Evolutionary conservation across 1,284 basidiomycete genomes (phyloP).

Genomic region (Cryptococcus jaspeensis): DNA sequence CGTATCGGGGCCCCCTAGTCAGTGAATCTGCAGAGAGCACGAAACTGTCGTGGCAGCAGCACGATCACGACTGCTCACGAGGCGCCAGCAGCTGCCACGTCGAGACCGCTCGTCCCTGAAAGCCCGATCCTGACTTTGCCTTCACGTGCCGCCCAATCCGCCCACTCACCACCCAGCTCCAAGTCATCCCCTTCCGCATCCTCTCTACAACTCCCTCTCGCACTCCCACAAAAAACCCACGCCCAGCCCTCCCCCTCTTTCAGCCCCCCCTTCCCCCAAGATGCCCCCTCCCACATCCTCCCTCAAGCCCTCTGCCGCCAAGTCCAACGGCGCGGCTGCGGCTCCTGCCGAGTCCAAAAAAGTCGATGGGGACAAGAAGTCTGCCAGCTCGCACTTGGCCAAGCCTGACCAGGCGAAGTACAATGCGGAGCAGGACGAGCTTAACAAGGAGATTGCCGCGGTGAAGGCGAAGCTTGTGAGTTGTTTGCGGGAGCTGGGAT

Average conservation of each 20-base stretch:
- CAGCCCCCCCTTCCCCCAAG: constrained; percentile 2
- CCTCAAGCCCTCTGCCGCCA: constrained; percentile 38
- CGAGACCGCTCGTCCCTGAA: neutral
- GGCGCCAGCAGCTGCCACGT: too few relatives aligned
- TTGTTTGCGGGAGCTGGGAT: constrained; percentile 20
- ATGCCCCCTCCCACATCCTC: constrained; percentile 51
- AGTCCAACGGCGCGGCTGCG: constrained; percentile 24
- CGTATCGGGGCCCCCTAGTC: too few relatives aligned
- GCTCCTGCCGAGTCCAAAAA: constrained; percentile 9
- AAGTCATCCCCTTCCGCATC: neutral
- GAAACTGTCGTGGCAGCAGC: too few relatives aligned
- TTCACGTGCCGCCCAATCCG: neutral
- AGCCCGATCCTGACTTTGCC: neutral
- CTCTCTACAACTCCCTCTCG: neutral
- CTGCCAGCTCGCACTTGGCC: constrained; percentile 34
- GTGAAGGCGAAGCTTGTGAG: constrained; percentile 76
- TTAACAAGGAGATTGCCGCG: constrained; percentile 79
- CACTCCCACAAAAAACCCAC: neutral
- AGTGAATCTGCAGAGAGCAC: too few relatives aligned
- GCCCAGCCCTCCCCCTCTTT: neutral
- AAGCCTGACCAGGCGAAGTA: constrained; percentile 78
- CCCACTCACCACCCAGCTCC: constrained; percentile 1
- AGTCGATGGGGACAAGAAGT: constrained; percentile 54
- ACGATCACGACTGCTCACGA: too few relatives aligned
- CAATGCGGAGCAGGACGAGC: constrained; percentile 76